A percentile compares a stretch with the other conserved stretches of the same genome.
phyloP scores from a whole-genome alignment of 441 rosid species.

The Isatis lusitanica region DNA sequence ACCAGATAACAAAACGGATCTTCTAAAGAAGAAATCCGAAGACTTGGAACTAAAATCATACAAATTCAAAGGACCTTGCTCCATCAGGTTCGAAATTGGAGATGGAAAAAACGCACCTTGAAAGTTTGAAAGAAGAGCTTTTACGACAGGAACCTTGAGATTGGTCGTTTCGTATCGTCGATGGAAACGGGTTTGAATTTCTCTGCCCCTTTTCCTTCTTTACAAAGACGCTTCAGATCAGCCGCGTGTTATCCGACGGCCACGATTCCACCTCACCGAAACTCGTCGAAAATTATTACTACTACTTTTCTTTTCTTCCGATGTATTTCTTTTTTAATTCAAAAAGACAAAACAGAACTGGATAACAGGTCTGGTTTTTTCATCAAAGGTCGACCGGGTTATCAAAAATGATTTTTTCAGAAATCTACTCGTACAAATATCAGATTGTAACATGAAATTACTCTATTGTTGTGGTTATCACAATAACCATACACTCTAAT shows the following conservation, averaged over 20 bases:
- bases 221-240: slow-evolving; percentile 28
- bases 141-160: slow-evolving; percentile 19
- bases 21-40: background rate
- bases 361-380: slow-evolving; percentile 3
- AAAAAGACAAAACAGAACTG: background rate
- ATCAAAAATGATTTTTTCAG: background rate
- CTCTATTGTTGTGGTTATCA: background rate
- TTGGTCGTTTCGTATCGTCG: slow-evolving; percentile 35
- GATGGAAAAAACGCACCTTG: slow-evolving; percentile 9
- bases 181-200: slow-evolving; percentile 35
- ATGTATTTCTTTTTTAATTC: background rate
- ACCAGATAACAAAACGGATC: slow-evolving; percentile 5
- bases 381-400: background rate
- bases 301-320: background rate
- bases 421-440: background rate
- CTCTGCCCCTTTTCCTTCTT: background rate
- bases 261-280: slow-evolving; percentile 1
- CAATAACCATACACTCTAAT: background rate
- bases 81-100: background rate
- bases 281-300: slow-evolving; percentile 5
- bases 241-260: slow-evolving; percentile 38
- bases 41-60: slow-evolving; percentile 8
- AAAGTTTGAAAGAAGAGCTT: background rate
- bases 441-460: background rate
- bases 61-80: background rate